phyloP scores from a whole-genome alignment of 2,329 filamentous ascomycete genomes.

The Phyllosticta citriasiana region DNA sequence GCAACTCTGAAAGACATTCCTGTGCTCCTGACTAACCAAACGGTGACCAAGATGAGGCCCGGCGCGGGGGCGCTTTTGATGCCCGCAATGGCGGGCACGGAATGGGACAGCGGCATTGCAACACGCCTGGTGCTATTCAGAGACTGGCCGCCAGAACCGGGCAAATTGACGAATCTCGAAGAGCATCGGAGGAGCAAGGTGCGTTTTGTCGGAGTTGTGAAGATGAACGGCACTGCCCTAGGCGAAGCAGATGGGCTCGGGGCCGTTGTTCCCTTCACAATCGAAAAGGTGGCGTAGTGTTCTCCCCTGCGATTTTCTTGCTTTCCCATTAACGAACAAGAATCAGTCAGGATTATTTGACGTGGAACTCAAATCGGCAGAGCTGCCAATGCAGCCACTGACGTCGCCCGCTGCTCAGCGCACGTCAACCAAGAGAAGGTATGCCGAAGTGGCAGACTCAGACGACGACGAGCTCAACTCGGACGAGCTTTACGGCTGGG shows the following conservation, averaged over 20 bases:
- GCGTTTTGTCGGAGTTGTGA: constrained; percentile 36
- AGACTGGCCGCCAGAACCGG: constrained; percentile 45
- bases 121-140: constrained; percentile 69
- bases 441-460: constrained; percentile 47
- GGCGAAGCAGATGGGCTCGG: constrained; percentile 34
- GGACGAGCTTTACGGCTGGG: constrained; percentile 66
- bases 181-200: constrained; percentile 22
- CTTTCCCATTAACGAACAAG: constrained; percentile 13
- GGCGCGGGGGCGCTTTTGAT: constrained; percentile 58
- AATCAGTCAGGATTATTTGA: constrained; percentile 24
- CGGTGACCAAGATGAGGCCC: constrained; percentile 67
- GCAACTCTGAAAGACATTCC: constrained; percentile 64
- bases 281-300: constrained; percentile 26
- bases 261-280: constrained; percentile 40
- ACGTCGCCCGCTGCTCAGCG: constrained; percentile 17
- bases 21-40: constrained; percentile 67
- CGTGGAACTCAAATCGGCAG: constrained; percentile 11
- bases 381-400: background rate
- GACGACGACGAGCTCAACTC: constrained; percentile 52
- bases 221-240: constrained; percentile 31
- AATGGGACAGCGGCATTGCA: constrained; percentile 72
- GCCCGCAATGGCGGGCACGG: constrained; percentile 61
- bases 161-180: constrained; percentile 19
- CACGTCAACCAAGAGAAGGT: constrained; percentile 46
- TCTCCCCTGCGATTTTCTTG: too few relatives aligned